Evolutionary conservation across 2,329 filamentous ascomycete species (phyloP).

Genomic region (Nannizzia gypsea): DNA sequence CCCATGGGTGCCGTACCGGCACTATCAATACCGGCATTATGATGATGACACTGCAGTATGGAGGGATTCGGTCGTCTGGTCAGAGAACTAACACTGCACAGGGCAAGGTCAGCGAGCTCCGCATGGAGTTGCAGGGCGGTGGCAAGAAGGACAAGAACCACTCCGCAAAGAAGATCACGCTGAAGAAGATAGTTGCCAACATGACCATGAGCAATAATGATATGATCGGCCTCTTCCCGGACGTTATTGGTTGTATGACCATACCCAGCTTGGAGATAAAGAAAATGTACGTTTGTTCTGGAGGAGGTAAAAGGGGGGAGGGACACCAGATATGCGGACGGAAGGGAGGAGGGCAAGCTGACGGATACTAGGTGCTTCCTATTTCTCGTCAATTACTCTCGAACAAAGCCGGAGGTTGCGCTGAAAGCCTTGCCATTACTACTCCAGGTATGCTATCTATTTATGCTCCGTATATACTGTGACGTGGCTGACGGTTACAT

Average conservation of each 20-base stretch:
- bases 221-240: conserved; percentile 93
- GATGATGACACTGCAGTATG: neutral
- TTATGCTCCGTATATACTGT: neutral
- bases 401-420: conserved; percentile 86
- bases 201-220: conserved; percentile 99
- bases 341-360: neutral
- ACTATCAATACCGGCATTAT: neutral
- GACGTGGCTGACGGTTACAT: conserved; percentile 6
- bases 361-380: conserved; percentile 70
- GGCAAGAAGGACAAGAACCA: conserved; percentile 98
- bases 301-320: too few species aligned
- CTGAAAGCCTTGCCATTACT: conserved; percentile 84
- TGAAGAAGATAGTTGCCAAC: conserved; percentile 99
- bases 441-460: conserved; percentile 49
- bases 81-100: conserved; percentile 39
- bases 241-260: conserved; percentile 91
- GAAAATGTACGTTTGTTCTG: conserved; percentile 63
- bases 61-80: neutral
- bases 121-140: conserved; percentile 83
- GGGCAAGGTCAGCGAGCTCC: conserved; percentile 97
- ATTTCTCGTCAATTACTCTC: conserved; percentile 92
- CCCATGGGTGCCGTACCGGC: neutral
- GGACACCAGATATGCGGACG: too few species aligned
- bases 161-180: conserved; percentile 85
- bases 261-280: conserved; percentile 94